These are phyloP conservation scores for Colletotrichum sp. DNA, from an alignment of 2,329 filamentous ascomycete species.

Conservation along the genomic window DNA sequence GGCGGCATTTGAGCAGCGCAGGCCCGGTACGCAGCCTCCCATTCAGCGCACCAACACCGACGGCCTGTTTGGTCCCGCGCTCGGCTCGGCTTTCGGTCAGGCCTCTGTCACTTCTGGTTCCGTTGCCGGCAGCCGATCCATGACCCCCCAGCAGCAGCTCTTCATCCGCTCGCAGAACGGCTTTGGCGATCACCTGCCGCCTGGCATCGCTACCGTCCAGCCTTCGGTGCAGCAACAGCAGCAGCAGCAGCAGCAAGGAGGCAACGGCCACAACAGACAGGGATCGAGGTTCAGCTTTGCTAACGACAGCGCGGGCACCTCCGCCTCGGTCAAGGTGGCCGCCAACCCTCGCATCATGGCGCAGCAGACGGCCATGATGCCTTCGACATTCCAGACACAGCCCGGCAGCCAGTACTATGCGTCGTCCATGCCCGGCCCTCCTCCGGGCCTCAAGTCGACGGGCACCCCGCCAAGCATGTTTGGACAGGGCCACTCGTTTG, in stretches of 20 bases:
- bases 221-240: slow-evolving; percentile 61
- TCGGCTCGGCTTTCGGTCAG: slow-evolving; percentile 53
- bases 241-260: slow-evolving; percentile 64
- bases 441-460: slow-evolving; percentile 92
- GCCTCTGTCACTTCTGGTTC: slow-evolving; percentile 57
- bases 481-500: slow-evolving; percentile 85
- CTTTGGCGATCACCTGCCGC: slow-evolving; percentile 66
- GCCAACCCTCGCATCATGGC: slow-evolving; percentile 81
- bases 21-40: slow-evolving; percentile 76
- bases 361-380: slow-evolving; percentile 89
- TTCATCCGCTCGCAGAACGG: slow-evolving; percentile 68
- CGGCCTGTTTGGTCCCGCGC: slow-evolving; percentile 58
- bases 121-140: slow-evolving; percentile 67
- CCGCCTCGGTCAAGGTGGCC: slow-evolving; percentile 75
- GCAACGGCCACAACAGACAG: slow-evolving; percentile 75
- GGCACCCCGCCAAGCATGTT: slow-evolving; percentile 96
- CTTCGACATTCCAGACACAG: slow-evolving; percentile 64
- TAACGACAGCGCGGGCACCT: slow-evolving; percentile 71
- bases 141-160: slow-evolving; percentile 81
- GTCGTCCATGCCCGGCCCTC: slow-evolving; percentile 87
- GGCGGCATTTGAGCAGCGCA: slow-evolving; percentile 59
- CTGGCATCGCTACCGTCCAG: slow-evolving; percentile 59
- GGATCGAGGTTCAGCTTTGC: slow-evolving; percentile 88
- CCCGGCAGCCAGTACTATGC: slow-evolving; percentile 77
- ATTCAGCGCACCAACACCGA: slow-evolving; percentile 69